Evolutionary conservation across 2,329 filamentous ascomycete species (phyloP), one percentile per base, ranked within the genome.

Genomic region (Coccinonectria pachysandricola): DNA sequence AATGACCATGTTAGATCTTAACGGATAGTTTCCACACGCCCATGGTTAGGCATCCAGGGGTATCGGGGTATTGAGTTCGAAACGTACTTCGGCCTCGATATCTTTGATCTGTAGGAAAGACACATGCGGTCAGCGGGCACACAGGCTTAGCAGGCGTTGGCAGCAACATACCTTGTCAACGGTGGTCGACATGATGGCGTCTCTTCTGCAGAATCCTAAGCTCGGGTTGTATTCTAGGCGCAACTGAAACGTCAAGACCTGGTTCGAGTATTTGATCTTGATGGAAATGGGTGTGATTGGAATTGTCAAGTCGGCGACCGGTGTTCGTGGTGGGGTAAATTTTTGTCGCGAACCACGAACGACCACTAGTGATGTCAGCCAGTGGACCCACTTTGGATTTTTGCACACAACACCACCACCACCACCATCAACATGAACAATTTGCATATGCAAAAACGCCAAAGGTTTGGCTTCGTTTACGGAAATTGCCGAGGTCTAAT

Each of bases 11-110:
- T n/a, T n/a, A n/a, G n/a, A n/a, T n/a, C n/a, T n/a, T n/a, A n/a
- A n/a, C n/a, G n/a, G n/a, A n/a, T n/a, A n/a, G n/a, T n/a, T n/a
- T n/a, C n/a, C n/a, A n/a, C n/a, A n/a, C n/a, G n/a, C n/a, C n/a
- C n/a, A n/a, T n/a, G 17, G 7, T 38, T 28, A 26, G 23, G 13
- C 11, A 23, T 23, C 31, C 27, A 35, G 26, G 23, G 20, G n/a
- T n/a, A n/a, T n/a, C 22, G 20, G 32, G 21, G 30, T 24, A 18
- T 21, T 27, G 24, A 31, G 19, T 34, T 12, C 21, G 30, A 23
- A 31, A 63, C 72, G 57, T 71, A 88, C 82, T 73, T 95, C 88
- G 65, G 79, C 63, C 81, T 95, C 88, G 60, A 95, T 83, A 50
- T 88, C 83, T 62, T 93, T 94, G 71, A 96, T 95, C 83, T 91